Base-by-base conservation (phyloP, 1,139 yeast genomes). In the Geotrichum aggregatum region DNA sequence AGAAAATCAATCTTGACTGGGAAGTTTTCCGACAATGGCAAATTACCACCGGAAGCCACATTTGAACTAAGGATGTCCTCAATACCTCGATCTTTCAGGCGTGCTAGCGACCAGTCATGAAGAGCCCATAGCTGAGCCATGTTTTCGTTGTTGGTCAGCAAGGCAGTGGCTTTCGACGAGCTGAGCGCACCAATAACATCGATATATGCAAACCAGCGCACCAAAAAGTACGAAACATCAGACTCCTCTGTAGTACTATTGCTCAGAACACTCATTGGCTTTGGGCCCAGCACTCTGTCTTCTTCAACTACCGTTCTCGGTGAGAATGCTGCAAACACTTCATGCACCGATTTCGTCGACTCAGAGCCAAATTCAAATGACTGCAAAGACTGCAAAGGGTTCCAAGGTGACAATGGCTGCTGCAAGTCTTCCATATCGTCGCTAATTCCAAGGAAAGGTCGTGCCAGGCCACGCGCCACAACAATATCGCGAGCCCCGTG, bases 121-220 rank as follows among this genome's bases (percentile, higher is more conserved):
- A 59, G 54, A 1, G 62, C 55, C 66, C 67, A 62, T 28, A 62
- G 56, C 38, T 62, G 62, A 1, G 64, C 59, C 36, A 59, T 58
- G 30, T 61, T 50, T 38, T 59, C 63, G 22, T 61, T 59, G 14
- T 59, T 59, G 3, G 61, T 56, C 21, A 64, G 52, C 13, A 63
- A 57, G 2, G 69, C 63, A 2, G 63, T 55, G 1, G 66, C 66
- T 18, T 59, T 49, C 22, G 62, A 57, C 3, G 68, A 62, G 28
- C 65, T 60, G 33, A 84, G 68, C 1, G 83, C 77, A 0, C 89
- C 87, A 36, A 85, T 75, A 1, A 83, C 80, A 61, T 84, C 91
- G 45, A 83, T 72, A 60, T 83, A 86, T 0, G 83, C 84, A 62
- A 82, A 83, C 85, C 91, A 83, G 53, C 92, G 69, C 63, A 81